Conservation (phyloP, 2,329 filamentous ascomycete genomes). For the Coleophoma eucalyptorum region DNA sequence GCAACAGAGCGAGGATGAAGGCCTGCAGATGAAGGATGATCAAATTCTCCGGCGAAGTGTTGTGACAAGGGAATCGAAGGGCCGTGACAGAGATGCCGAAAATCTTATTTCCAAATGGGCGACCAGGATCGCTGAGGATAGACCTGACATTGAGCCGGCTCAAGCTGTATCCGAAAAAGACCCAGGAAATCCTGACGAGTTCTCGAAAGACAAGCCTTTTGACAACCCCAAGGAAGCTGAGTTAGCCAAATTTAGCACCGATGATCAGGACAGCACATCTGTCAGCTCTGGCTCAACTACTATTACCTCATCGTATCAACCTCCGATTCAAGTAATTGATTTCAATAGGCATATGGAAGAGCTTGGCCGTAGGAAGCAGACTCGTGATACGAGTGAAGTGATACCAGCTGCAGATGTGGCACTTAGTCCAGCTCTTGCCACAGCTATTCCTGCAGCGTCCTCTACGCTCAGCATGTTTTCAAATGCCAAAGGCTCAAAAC, state of each 20-base stretch:
- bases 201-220: slow-evolving; percentile 23
- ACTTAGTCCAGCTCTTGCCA: slow-evolving; percentile 16
- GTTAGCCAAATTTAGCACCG: slow-evolving; percentile 6
- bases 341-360: slow-evolving; percentile 26
- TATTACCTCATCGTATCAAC: slow-evolving; percentile 6
- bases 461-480: slow-evolving; percentile 19
- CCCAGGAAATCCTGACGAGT: slow-evolving; percentile 2
- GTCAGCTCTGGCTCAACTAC: slow-evolving; percentile 12
- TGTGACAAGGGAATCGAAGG: slow-evolving; percentile 15
- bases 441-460: slow-evolving; percentile 15
- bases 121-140: slow-evolving; percentile 29
- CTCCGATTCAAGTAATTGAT: slow-evolving; percentile 20
- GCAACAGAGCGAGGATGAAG: slow-evolving; percentile 10
- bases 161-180: not conserved
- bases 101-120: slow-evolving; percentile 43
- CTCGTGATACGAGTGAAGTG: not conserved
- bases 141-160: slow-evolving; percentile 7
- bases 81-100: slow-evolving; percentile 21
- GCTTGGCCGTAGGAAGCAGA: slow-evolving; percentile 8
- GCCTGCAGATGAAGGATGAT: slow-evolving; percentile 1
- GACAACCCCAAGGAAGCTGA: slow-evolving; percentile 7
- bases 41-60: slow-evolving; percentile 5
- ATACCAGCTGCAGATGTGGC: not conserved
- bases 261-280: slow-evolving; percentile 15
- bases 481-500: slow-evolving; percentile 12